A percentile compares a stretch with the other conserved stretches of the same genome.
These are phyloP conservation scores for Colletotrichum sp. DNA, from an alignment of 2,329 filamentous ascomycete species.

Conservation along the genomic window DNA sequence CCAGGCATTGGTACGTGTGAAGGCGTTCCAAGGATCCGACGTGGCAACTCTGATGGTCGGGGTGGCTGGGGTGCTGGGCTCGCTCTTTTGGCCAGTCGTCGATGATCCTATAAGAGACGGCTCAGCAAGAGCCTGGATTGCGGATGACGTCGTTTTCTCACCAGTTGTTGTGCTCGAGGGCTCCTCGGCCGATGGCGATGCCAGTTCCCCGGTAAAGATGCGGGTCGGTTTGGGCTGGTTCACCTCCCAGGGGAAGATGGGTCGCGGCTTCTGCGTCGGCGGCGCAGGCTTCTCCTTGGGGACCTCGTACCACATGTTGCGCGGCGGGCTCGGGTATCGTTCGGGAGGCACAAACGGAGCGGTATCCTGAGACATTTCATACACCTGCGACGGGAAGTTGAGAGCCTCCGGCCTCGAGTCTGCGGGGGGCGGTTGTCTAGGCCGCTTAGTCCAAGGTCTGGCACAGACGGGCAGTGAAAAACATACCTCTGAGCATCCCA, in stretches of 20 bases:
- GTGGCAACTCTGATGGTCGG: slow-evolving; percentile 50
- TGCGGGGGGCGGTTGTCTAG: slow-evolving; percentile 65
- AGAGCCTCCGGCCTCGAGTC: slow-evolving; percentile 83
- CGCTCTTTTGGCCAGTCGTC: slow-evolving; percentile 35
- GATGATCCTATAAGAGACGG: slow-evolving; percentile 38
- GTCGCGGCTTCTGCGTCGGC: slow-evolving; percentile 59
- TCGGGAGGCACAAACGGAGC: slow-evolving; percentile 78
- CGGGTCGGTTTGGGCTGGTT: slow-evolving; percentile 67
- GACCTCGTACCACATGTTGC: slow-evolving; percentile 87
- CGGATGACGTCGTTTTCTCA: slow-evolving; percentile 25
- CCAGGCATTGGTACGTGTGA: slow-evolving; percentile 86
- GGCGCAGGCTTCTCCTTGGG: slow-evolving; percentile 67
- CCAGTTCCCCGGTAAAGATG: slow-evolving; percentile 54
- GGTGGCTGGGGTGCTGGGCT: slow-evolving; percentile 52
- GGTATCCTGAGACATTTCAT: slow-evolving; percentile 81
- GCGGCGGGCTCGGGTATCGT: slow-evolving; percentile 82
- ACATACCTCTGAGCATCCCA: slow-evolving; percentile 63
- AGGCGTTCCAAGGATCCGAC: slow-evolving; percentile 73
- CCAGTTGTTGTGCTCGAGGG: slow-evolving; percentile 27
- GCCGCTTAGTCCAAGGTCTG: slow-evolving; percentile 20
- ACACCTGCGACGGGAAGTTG: slow-evolving; percentile 80
- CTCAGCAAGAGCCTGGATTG: slow-evolving; percentile 31
- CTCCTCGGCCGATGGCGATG: slow-evolving; percentile 26
- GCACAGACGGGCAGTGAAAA: not conserved
- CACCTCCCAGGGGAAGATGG: slow-evolving; percentile 92